phyloP scores from a whole-genome alignment of 345 rosid species.

The Laguncularia racemosa region DNA sequence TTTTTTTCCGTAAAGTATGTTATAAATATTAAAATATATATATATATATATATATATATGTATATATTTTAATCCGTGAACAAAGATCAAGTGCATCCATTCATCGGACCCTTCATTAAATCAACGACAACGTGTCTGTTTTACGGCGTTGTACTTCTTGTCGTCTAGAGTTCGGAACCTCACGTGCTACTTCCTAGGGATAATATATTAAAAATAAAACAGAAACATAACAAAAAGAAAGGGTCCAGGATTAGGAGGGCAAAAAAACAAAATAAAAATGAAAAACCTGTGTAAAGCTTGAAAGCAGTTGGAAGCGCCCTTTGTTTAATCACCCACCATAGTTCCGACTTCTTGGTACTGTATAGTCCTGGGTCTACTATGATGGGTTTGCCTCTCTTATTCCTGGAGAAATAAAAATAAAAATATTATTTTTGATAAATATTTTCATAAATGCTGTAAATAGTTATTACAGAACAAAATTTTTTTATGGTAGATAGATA shows the following conservation, averaged over 20 bases:
- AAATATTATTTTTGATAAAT: background rate
- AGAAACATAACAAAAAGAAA: background rate
- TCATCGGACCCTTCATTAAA: too few relatives aligned
- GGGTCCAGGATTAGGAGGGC: background rate
- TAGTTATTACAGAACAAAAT: background rate
- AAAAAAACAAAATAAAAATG: background rate
- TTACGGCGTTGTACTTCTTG: background rate
- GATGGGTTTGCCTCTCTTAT: slow-evolving; percentile 80
- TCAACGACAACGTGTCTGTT: too few relatives aligned
- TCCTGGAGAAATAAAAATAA: slow-evolving; percentile 27
- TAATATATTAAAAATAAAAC: background rate
- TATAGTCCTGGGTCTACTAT: slow-evolving; percentile 83
- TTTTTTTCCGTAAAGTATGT: too few relatives aligned
- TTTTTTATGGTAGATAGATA: background rate
- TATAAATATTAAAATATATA: too few relatives aligned
- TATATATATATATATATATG: too few relatives aligned
- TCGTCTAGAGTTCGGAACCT: background rate
- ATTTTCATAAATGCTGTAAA: background rate
- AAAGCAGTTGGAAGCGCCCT: slow-evolving; percentile 84
- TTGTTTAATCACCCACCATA: slow-evolving; percentile 73
- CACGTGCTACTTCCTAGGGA: background rate
- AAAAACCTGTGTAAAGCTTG: slow-evolving; percentile 81
- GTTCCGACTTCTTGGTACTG: slow-evolving; percentile 68
- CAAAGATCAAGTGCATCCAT: too few relatives aligned
- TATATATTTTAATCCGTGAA: too few relatives aligned